Conservation (phyloP, 768 basidiomycete species). For the Tulasnella sp. region DNA sequence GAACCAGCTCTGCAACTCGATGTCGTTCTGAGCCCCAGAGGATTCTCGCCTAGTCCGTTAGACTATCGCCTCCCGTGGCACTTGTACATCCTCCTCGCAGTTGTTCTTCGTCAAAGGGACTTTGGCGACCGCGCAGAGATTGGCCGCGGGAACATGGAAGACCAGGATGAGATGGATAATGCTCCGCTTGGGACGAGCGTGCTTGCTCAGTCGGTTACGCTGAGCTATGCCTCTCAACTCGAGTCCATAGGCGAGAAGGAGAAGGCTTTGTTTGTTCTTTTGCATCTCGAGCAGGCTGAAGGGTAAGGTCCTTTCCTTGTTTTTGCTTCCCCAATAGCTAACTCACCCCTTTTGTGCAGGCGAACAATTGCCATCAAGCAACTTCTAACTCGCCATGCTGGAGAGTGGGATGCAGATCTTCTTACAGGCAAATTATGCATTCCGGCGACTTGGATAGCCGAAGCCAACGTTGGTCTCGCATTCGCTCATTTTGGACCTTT, state of each 20-base stretch:
- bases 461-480: conserved; percentile 54
- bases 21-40: conserved; percentile 52
- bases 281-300: conserved; percentile 71
- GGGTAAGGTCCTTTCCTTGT: conserved; percentile 42
- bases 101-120: conserved; percentile 72
- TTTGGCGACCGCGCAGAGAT: conserved; percentile 56
- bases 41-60: conserved; percentile 61
- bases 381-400: conserved; percentile 47
- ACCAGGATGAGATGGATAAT: conserved; percentile 24
- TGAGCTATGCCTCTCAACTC: conserved; percentile 76
- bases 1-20: conserved; percentile 62
- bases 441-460: conserved; percentile 78
- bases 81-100: conserved; percentile 75
- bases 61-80: conserved; percentile 89
- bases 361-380: conserved; percentile 75
- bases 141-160: conserved; percentile 21
- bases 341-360: conserved; percentile 30
- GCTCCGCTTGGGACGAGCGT: conserved; percentile 52
- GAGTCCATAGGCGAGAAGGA: conserved; percentile 72
- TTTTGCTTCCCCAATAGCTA: too few species aligned
- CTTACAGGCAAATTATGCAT: conserved; percentile 58
- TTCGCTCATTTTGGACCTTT: not conserved
- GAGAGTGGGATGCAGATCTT: conserved; percentile 19
- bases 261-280: conserved; percentile 77
- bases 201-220: conserved; percentile 71